These are phyloP conservation scores for Penicillium alfredii DNA, from an alignment of 495 filamentous ascomycete genomes.

Conservation along the genomic window DNA sequence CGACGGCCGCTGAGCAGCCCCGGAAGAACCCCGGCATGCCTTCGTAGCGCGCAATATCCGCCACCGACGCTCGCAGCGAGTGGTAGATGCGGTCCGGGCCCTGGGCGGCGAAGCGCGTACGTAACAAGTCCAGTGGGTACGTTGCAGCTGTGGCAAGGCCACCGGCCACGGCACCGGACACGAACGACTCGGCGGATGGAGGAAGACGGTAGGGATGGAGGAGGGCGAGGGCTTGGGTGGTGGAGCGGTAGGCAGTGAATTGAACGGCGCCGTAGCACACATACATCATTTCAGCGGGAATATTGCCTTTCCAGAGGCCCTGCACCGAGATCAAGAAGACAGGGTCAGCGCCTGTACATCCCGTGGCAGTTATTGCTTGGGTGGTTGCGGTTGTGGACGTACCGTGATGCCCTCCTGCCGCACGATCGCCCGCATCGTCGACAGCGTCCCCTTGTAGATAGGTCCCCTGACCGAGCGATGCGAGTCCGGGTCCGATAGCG, in stretches of 20 bases:
- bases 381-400: conserved; percentile 14
- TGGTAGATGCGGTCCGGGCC: conserved; percentile 76
- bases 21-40: conserved; percentile 77
- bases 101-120: conserved; percentile 93
- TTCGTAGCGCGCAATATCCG: conserved; percentile 69
- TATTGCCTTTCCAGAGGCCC: conserved; percentile 96
- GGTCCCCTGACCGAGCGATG: conserved; percentile 50
- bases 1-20: conserved; percentile 71
- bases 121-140: conserved; percentile 89
- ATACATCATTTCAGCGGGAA: conserved; percentile 92
- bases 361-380: not conserved
- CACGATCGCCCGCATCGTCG: conserved; percentile 70
- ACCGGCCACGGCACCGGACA: conserved; percentile 75
- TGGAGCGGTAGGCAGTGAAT: conserved; percentile 81
- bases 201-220: conserved; percentile 44
- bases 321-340: conserved; percentile 15
- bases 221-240: conserved; percentile 54
- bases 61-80: conserved; percentile 58
- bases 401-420: conserved; percentile 70
- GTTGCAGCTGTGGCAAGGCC: conserved; percentile 74
- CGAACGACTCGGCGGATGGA: conserved; percentile 61
- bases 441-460: conserved; percentile 71
- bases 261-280: conserved; percentile 81
- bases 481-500: conserved; percentile 61
- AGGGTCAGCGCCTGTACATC: not conserved